A percentile compares a stretch with the other conserved stretches of the same genome.
These are phyloP conservation scores for Dacryopinax primogenitus DNA, from an alignment of 768 basidiomycete genomes.

Conservation along the genomic window DNA sequence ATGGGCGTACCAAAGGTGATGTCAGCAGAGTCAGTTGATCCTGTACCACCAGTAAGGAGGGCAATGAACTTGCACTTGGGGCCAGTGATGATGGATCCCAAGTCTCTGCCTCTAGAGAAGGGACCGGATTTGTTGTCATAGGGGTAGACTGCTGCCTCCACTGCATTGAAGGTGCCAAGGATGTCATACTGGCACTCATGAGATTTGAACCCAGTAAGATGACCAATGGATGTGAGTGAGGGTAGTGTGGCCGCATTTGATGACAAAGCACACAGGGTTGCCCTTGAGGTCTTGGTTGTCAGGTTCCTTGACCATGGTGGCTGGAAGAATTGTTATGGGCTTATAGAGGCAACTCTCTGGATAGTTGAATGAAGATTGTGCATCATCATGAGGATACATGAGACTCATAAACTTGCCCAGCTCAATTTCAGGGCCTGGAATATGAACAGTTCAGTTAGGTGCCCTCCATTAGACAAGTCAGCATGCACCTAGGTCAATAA, in stretches of 20 bases:
- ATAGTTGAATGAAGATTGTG: slow-evolving; percentile 11
- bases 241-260: not conserved
- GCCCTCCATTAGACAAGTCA: slow-evolving; percentile 20
- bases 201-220: not conserved
- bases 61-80: not conserved
- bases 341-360: not conserved
- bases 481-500: slow-evolving; percentile 29
- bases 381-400: slow-evolving; percentile 15
- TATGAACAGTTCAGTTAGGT: slow-evolving; percentile 23
- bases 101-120: slow-evolving; percentile 9
- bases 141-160: slow-evolving; percentile 7
- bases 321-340: not conserved
- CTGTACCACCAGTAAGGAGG: slow-evolving; percentile 18
- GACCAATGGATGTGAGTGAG: not conserved
- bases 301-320: not conserved
- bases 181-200: not conserved
- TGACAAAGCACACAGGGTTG: not conserved
- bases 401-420: slow-evolving; percentile 19
- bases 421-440: slow-evolving; percentile 20
- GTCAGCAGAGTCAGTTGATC: slow-evolving; percentile 19
- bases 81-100: slow-evolving; percentile 12
- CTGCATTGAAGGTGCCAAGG: not conserved
- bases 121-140: slow-evolving; percentile 1
- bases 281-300: not conserved
- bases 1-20: slow-evolving; percentile 23